Conservation (phyloP, 2,329 filamentous ascomycete genomes). For the Apiospora saccharicola region DNA sequence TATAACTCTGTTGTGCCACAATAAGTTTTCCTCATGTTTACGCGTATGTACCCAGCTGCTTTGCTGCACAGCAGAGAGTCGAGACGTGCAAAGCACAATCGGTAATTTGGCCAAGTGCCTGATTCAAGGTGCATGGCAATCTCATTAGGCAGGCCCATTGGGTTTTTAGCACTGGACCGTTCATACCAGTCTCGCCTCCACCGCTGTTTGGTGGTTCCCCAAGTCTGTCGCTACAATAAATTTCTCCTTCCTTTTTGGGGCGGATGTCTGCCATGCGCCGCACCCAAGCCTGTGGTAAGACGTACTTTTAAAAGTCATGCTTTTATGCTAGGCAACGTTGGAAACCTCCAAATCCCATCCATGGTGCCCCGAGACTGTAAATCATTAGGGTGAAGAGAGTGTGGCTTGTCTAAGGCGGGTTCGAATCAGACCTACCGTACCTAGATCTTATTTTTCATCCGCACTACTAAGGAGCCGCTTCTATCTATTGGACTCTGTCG, state of each 20-base stretch:
- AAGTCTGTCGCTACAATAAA: not conserved
- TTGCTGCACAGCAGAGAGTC: not conserved
- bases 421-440: not conserved
- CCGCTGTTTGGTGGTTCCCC: slow-evolving; percentile 6
- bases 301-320: not conserved
- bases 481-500: not conserved
- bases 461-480: not conserved
- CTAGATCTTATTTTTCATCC: slow-evolving; percentile 1
- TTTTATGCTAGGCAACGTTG: slow-evolving; percentile 17
- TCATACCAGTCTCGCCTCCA: slow-evolving; percentile 7
- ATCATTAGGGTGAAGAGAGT: not conserved
- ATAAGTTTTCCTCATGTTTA: not conserved
- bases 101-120: slow-evolving; percentile 11
- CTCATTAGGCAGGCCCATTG: slow-evolving; percentile 8
- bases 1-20: slow-evolving; percentile 16
- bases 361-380: slow-evolving; percentile 17
- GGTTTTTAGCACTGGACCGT: slow-evolving; percentile 10
- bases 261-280: not conserved
- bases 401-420: not conserved
- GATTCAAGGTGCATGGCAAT: slow-evolving; percentile 2
- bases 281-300: not conserved
- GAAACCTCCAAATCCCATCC: slow-evolving; percentile 7
- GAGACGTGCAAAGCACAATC: not conserved
- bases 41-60: not conserved
- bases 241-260: not conserved